Evolutionary conservation across 352 stramenopile species (phyloP).

Genomic region (Blastocystis sp.): DNA sequence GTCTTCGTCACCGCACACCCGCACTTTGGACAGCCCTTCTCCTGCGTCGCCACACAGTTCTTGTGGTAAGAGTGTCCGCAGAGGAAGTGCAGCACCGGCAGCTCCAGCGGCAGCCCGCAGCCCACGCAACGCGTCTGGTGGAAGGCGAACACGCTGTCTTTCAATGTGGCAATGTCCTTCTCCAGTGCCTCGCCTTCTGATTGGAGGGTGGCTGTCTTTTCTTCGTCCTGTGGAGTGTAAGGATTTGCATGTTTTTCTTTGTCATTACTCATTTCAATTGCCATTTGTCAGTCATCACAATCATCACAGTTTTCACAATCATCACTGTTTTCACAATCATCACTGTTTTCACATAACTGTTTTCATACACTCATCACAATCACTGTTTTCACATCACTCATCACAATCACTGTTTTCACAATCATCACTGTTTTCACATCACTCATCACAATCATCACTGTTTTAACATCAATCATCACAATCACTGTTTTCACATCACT

Average conservation of each 20-base stretch:
- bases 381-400: no score
- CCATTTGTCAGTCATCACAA: no score
- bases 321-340: no score
- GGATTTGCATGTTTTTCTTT: neutral
- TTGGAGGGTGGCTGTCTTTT: neutral
- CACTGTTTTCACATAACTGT: no score
- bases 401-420: no score
- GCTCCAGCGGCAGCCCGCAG: conserved; percentile 82
- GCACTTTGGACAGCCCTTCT: conserved; percentile 26
- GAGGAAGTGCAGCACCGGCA: conserved; percentile 84
- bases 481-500: no score
- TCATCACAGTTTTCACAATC: no score
- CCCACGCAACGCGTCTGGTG: conserved; percentile 82
- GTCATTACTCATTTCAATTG: no score
- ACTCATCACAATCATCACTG: neutral
- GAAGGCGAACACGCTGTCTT: conserved; percentile 74
- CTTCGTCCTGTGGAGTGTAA: neutral
- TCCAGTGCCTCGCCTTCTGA: neutral
- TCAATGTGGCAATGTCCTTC: neutral
- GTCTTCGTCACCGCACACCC: neutral
- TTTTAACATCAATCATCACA: no score
- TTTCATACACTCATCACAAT: no score
- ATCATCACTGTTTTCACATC: no score
- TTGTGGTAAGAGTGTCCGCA: conserved; percentile 84
- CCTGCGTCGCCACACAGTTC: conserved; percentile 25